phyloP scores from a whole-genome alignment of 306 rosid genomes.

The Acacia confusa region DNA sequence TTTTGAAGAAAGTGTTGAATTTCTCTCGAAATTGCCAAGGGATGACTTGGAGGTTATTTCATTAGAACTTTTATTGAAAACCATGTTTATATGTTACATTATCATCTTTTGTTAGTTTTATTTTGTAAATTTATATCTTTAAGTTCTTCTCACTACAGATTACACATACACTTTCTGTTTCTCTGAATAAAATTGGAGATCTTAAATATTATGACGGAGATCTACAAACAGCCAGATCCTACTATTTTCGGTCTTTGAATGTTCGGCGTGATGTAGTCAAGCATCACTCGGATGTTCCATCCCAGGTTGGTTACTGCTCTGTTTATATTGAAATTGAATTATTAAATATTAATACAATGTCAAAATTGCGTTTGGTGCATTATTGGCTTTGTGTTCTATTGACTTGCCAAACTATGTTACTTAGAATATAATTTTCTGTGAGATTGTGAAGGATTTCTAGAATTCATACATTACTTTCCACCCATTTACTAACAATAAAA shows the following conservation, averaged over 20 bases:
- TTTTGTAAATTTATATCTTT: constrained; percentile 13
- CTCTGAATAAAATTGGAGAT: constrained; percentile 96
- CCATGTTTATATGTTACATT: not conserved
- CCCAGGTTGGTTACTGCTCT: constrained; percentile 64
- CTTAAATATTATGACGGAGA: constrained; percentile 91
- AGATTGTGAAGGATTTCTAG: not conserved
- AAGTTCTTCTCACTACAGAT: constrained; percentile 47
- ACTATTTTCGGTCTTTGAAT: constrained; percentile 74
- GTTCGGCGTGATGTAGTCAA: constrained; percentile 79
- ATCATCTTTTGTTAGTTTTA: not conserved
- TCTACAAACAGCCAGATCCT: constrained; percentile 77
- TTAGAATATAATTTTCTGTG: not conserved
- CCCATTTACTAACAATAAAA: not conserved
- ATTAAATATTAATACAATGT: not conserved
- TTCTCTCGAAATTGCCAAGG: constrained; percentile 80
- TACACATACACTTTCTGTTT: constrained; percentile 88
- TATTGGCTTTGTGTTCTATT: not conserved
- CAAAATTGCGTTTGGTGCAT: constrained; percentile 10
- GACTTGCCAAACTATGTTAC: not conserved
- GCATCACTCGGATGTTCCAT: constrained; percentile 54
- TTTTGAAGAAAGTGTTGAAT: constrained; percentile 86
- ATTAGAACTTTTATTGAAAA: constrained; percentile 15
- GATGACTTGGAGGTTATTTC: constrained; percentile 74
- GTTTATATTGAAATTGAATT: constrained; percentile 4
- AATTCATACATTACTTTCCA: not conserved